These are phyloP conservation scores for Starmerella geochares DNA, from an alignment of 805 yeast genomes.

Conservation along the genomic window DNA sequence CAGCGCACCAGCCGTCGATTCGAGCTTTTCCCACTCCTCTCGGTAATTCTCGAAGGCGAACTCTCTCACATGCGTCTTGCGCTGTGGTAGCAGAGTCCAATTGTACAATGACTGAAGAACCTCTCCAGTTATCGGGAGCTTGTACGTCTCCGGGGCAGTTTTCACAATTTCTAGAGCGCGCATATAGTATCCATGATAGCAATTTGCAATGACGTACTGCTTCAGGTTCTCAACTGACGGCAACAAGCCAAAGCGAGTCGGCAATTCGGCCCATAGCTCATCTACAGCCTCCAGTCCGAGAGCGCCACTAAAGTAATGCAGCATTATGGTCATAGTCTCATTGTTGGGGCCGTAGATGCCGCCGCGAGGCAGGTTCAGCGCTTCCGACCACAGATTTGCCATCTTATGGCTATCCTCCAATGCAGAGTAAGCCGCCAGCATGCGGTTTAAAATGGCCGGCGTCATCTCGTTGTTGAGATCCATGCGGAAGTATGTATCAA, in stretches of 20 bases:
- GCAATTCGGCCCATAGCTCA: conserved; percentile 51
- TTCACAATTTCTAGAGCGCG: conserved; percentile 46
- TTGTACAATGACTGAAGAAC: conserved; percentile 34
- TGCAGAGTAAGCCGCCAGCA: conserved; percentile 54
- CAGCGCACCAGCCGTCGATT: conserved; percentile 28
- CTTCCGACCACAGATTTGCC: conserved; percentile 49
- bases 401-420: conserved; percentile 47
- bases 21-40: conserved; percentile 34
- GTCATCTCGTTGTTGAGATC: conserved; percentile 50
- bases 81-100: conserved; percentile 36
- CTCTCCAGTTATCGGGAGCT: conserved; percentile 24
- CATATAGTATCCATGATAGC: conserved; percentile 50
- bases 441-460: conserved; percentile 47
- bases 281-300: conserved; percentile 46
- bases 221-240: conserved; percentile 46
- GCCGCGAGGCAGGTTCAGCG: conserved; percentile 47
- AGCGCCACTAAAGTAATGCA: conserved; percentile 47
- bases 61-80: conserved; percentile 32
- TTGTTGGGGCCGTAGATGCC: conserved; percentile 38
- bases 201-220: conserved; percentile 59
- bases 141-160: conserved; percentile 34
- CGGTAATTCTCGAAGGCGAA: conserved; percentile 36
- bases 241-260: conserved; percentile 39
- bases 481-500: conserved; percentile 55
- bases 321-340: conserved; percentile 56